phyloP scores from a whole-genome alignment of 2,329 filamentous ascomycete species.

The Chaetomium olivaceum region DNA sequence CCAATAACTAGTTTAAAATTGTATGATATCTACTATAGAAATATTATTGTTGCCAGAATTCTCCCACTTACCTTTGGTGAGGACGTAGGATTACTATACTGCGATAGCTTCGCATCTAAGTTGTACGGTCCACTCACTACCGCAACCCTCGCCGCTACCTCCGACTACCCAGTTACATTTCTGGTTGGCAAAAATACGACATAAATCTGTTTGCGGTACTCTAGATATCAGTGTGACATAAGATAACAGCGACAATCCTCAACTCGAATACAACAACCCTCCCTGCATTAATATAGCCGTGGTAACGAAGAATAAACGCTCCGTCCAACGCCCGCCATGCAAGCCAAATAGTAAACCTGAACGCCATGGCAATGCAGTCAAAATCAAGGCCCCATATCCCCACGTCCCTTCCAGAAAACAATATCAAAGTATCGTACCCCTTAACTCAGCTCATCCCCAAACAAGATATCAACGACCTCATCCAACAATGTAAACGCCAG shows the following conservation, averaged over 20 bases:
- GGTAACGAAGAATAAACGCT: not conserved
- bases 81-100: too few relatives aligned
- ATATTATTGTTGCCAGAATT: too few relatives aligned
- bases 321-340: conserved; percentile 7
- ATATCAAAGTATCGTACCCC: conserved; percentile 18
- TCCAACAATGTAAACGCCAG: conserved; percentile 71
- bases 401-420: not conserved
- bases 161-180: too few relatives aligned
- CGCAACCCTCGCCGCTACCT: too few relatives aligned
- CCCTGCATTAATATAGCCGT: not conserved
- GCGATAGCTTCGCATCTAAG: too few relatives aligned
- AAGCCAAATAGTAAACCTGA: not conserved
- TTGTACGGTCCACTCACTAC: too few relatives aligned
- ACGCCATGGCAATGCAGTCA: not conserved
- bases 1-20: too few relatives aligned
- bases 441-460: conserved; percentile 40
- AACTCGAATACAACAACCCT: not conserved
- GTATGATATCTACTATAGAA: too few relatives aligned
- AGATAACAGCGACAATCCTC: not conserved
- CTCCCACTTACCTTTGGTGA: too few relatives aligned
- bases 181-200: too few relatives aligned
- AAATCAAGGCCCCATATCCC: not conserved
- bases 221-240: not conserved
- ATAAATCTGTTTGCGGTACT: too few relatives aligned
- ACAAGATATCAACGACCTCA: conserved; percentile 66